Percentiles rank a stretch among this genome's conserved stretches.
Conservation (phyloP, 257 asterid genomes). For the Euphrasia confusa region DNA sequence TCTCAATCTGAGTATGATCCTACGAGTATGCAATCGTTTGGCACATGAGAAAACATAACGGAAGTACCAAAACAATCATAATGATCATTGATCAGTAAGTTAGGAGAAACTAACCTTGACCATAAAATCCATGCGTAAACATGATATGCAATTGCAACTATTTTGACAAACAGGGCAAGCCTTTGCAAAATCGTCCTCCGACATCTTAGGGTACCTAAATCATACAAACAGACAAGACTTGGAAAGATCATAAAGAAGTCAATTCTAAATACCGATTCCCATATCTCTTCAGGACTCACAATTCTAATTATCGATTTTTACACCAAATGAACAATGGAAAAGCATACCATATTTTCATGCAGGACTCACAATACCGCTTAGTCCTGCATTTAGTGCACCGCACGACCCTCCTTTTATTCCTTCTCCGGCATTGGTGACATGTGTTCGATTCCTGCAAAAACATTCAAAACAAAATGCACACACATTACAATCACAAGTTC, state of each 20-base stretch:
- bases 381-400: constrained; percentile 38
- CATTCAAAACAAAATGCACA: not conserved
- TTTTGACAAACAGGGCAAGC: constrained; percentile 64
- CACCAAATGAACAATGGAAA: not conserved
- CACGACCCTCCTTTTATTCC: constrained; percentile 44
- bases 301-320: too few species aligned
- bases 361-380: constrained; percentile 43
- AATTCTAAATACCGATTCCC: not conserved
- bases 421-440: constrained; percentile 55
- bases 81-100: not conserved
- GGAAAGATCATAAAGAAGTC: not conserved
- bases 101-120: constrained; percentile 34
- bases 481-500: constrained; percentile 15
- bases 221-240: not conserved
- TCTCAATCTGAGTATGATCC: constrained; percentile 20
- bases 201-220: constrained; percentile 60
- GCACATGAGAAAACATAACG: constrained; percentile 19
- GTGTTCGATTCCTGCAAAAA: constrained; percentile 29
- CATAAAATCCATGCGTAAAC: constrained; percentile 52
- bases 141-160: constrained; percentile 70
- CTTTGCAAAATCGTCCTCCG: constrained; percentile 50
- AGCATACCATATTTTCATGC: constrained; percentile 41
- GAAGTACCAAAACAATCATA: constrained; percentile 5
- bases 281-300: not conserved
- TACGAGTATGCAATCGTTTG: constrained; percentile 15